Conservation (phyloP, 257 asterid genomes). For the Leonotis leonurus region DNA sequence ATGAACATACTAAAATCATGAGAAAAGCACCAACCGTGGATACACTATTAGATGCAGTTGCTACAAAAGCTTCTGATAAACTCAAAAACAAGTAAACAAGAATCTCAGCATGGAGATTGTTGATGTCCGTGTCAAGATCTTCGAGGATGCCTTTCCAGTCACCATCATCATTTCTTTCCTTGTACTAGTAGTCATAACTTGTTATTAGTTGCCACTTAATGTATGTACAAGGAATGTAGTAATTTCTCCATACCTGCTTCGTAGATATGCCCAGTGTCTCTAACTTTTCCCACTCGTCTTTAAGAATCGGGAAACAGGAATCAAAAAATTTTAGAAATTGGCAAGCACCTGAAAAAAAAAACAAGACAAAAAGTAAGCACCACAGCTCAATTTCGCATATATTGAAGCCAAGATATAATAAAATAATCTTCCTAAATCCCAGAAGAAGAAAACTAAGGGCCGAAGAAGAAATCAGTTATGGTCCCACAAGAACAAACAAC, state of each 20-base stretch:
- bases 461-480: background rate
- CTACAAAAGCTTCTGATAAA: slow-evolving; percentile 49
- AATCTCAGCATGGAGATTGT: slow-evolving; percentile 52
- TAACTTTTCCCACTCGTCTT: slow-evolving; percentile 54
- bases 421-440: background rate
- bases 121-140: slow-evolving; percentile 31
- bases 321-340: slow-evolving; percentile 34
- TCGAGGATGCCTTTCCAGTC: slow-evolving; percentile 49
- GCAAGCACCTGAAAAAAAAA: slow-evolving; percentile 34
- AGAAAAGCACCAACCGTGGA: slow-evolving; percentile 43
- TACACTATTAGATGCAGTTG: slow-evolving; percentile 35
- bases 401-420: background rate
- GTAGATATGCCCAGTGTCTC: slow-evolving; percentile 38
- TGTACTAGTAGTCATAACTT: slow-evolving; percentile 34
- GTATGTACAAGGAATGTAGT: background rate
- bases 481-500: background rate
- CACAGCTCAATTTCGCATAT: background rate
- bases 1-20: background rate
- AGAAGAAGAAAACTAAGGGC: slow-evolving; percentile 2
- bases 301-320: slow-evolving; percentile 55
- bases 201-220: slow-evolving; percentile 10
- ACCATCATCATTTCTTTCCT: slow-evolving; percentile 33
- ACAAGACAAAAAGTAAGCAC: slow-evolving; percentile 3
- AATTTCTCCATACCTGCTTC: slow-evolving; percentile 38
- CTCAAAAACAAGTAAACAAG: slow-evolving; percentile 55